Evolutionary conservation across 148 eudicot species (phyloP).

Genomic region (Rhododendron simsii): DNA sequence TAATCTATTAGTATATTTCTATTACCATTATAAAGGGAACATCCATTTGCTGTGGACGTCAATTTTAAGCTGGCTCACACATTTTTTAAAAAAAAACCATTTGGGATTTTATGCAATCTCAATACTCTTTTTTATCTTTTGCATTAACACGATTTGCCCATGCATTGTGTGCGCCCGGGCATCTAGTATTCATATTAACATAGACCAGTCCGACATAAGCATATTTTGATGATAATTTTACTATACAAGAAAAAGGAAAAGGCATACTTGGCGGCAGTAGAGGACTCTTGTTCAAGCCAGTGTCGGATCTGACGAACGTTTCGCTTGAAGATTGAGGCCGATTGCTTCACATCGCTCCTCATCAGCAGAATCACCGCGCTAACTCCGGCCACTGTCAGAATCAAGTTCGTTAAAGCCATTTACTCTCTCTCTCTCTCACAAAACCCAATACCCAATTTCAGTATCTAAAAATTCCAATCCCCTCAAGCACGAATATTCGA

Average conservation of each 20-base stretch:
- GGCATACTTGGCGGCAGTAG: conserved; percentile 62
- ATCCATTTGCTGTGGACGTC: no score
- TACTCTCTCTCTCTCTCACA: neutral
- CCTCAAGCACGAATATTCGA: neutral
- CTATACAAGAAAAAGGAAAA: neutral
- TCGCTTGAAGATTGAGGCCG: conserved; percentile 69
- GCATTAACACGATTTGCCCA: no score
- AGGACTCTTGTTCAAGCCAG: conserved; percentile 86
- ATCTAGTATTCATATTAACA: no score
- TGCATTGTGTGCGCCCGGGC: no score
- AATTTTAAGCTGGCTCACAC: no score
- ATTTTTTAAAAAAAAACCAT: no score
- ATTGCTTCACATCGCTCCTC: conserved; percentile 72
- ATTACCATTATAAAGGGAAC: no score
- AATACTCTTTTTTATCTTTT: no score
- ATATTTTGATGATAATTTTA: neutral
- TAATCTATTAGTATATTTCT: no score
- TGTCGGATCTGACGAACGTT: conserved; percentile 75
- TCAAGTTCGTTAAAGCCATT: conserved; percentile 80
- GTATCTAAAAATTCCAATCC: neutral
- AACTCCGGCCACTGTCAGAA: conserved; percentile 75
- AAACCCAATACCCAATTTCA: neutral
- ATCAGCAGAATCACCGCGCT: conserved; percentile 66
- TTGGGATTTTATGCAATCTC: no score
- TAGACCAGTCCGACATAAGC: neutral